A percentile compares a stretch with the other conserved stretches of the same genome.
These are phyloP conservation scores for Alternaria longipes DNA, from an alignment of 2,329 filamentous ascomycete genomes.

Conservation along the genomic window DNA sequence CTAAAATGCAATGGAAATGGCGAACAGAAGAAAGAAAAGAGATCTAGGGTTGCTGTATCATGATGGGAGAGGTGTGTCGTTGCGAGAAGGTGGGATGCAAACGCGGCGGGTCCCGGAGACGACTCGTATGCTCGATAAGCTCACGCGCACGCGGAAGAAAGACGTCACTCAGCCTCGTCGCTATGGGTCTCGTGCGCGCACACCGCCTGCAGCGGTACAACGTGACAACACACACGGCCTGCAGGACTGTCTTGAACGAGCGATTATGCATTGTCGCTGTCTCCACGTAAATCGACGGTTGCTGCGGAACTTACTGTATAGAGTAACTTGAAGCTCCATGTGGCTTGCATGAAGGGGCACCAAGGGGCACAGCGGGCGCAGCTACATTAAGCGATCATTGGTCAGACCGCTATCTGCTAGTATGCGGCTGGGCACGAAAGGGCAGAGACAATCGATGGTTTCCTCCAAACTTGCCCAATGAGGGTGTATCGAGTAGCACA, in stretches of 20 bases:
- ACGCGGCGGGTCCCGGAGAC: neutral
- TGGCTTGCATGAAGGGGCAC: slow-evolving; percentile 1
- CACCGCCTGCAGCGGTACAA: slow-evolving; percentile 3
- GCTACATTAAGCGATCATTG: neutral
- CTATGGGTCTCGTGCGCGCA: slow-evolving; percentile 6
- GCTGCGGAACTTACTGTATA: neutral
- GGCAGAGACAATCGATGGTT: neutral
- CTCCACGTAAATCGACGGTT: neutral
- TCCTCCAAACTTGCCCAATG: neutral
- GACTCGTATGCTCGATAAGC: slow-evolving; percentile 11
- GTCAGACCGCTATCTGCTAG: neutral
- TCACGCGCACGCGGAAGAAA: neutral
- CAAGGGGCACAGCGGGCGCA: slow-evolving; percentile 3
- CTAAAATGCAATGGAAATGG: neutral
- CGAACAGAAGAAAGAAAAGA: neutral
- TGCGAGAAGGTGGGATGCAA: slow-evolving; percentile 5
- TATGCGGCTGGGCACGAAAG: slow-evolving; percentile 8
- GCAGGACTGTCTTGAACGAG: neutral
- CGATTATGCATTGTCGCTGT: neutral
- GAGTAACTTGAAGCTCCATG: neutral
- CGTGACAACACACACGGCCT: neutral
- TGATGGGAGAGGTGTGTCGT: neutral
- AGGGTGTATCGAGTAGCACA: neutral
- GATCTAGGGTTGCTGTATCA: slow-evolving; percentile 2
- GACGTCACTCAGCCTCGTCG: slow-evolving; percentile 15